phyloP scores from a whole-genome alignment of 257 asterid species.

The Rhazya stricta region DNA sequence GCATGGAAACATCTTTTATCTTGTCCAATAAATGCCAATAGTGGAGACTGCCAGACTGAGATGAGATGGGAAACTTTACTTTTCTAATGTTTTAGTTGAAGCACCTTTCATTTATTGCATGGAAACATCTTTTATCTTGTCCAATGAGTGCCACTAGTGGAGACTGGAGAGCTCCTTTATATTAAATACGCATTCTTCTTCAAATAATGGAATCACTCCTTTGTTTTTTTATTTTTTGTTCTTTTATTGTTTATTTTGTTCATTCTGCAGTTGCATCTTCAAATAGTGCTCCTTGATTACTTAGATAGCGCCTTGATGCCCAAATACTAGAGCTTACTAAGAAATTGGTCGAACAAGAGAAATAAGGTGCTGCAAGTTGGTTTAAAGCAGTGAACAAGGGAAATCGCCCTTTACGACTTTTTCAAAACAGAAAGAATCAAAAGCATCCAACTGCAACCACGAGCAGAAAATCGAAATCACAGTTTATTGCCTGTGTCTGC shows the following conservation, averaged over 20 bases:
- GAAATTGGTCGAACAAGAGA: not conserved
- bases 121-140: not conserved
- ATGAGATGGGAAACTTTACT: not conserved
- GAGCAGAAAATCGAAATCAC: too few relatives aligned
- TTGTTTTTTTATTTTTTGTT: not conserved
- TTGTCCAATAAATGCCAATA: not conserved
- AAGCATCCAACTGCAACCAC: too few relatives aligned
- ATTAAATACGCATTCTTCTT: not conserved
- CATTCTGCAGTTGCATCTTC: not conserved
- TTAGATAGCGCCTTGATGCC: not conserved
- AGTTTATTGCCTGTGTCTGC: too few relatives aligned
- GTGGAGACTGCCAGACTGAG: too few relatives aligned
- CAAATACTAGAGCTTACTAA: not conserved
- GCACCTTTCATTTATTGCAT: not conserved
- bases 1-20: not conserved
- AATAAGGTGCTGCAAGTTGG: not conserved
- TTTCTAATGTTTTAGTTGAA: not conserved
- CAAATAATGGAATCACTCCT: not conserved
- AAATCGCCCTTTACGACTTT: too few relatives aligned
- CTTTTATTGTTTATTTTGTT: not conserved
- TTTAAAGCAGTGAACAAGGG: too few relatives aligned
- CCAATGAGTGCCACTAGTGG: too few relatives aligned
- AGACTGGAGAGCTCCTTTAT: not conserved
- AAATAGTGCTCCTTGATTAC: not conserved
- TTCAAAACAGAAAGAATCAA: too few relatives aligned